Percentiles rank a stretch among this genome's conserved stretches.
Conservation (phyloP, 2,329 filamentous ascomycete species). For the Claviceps humidiphila region DNA sequence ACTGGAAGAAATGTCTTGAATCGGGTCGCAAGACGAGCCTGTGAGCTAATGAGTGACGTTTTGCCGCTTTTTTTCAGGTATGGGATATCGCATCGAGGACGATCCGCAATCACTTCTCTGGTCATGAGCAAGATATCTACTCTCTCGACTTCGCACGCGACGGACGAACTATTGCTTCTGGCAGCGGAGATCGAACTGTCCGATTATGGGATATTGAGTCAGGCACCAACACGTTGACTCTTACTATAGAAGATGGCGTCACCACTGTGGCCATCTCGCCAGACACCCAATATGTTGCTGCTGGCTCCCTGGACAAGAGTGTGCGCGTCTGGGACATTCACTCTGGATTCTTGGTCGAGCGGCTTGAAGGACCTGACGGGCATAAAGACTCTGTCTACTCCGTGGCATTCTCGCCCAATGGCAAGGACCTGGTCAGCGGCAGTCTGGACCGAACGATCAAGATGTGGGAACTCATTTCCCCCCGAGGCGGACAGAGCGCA, state of each 20-base stretch:
- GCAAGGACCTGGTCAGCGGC: constrained; percentile 84
- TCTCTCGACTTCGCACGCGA: constrained; percentile 90
- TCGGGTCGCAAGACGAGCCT: no score
- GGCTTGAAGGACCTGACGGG: constrained; percentile 81
- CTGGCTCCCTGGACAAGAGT: constrained; percentile 92
- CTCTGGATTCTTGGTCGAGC: constrained; percentile 74
- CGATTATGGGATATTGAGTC: constrained; percentile 92
- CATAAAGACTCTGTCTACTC: constrained; percentile 97
- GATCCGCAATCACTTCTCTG: constrained; percentile 88
- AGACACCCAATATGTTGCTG: constrained; percentile 85
- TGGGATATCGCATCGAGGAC: constrained; percentile 81
- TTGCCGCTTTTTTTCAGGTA: constrained; percentile 40
- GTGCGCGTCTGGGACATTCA: constrained; percentile 93
- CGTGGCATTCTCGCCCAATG: constrained; percentile 89
- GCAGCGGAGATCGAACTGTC: constrained; percentile 87
- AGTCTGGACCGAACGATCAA: constrained; percentile 97
- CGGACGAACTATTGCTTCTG: constrained; percentile 86
- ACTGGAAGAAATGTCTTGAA: no score
- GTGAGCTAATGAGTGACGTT: constrained; percentile 7
- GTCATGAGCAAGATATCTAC: constrained; percentile 98
- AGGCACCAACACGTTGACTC: constrained; percentile 66
- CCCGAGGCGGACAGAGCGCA: constrained; percentile 52
- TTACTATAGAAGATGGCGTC: constrained; percentile 92
- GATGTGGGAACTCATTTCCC: constrained; percentile 87
- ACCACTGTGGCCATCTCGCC: constrained; percentile 96